Evolutionary conservation across 1,139 yeast species (phyloP), one percentile per base, ranked within the genome.

Genomic region (Yamadazyma aaseri): DNA sequence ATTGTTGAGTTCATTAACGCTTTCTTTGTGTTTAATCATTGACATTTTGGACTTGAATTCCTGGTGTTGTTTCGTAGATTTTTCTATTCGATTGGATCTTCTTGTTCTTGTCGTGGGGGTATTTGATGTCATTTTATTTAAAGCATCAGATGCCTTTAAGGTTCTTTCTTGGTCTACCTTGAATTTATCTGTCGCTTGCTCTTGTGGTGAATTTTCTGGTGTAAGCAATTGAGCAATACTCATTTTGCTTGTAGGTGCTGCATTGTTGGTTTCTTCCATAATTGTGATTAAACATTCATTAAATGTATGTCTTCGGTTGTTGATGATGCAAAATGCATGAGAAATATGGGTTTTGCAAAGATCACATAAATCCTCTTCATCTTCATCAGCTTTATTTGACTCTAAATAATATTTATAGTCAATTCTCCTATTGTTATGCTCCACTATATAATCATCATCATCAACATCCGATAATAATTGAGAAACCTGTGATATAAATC

Each of bases 331-430:
- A 42, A 63, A 68, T 33, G 61, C 68, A 44, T 60, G 65, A 1
- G 67, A 56, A 13, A 67, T 50, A 35, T 62, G 59, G 2, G 73
- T 65, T 31, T 65, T 57, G 44, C 75, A 70, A 4, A 54, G 38
- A 30, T 59, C 71, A 51, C 75, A 70, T 28, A 67, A 49, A 16
- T 51, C 55, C 32, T 67, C 73, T 24, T 61, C 70, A 2, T 61
- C 66, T 5, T 56, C 67, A 5, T 47, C 51, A 8, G 47, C 50
- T 20, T 43, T 46, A 17, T 35, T 29, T 5, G 18, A 28, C 4
- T 41, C 40, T 6, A 38, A 41, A 17, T 42, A 47, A 17, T 43
- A 39, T 20, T 42, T 46, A 24, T 46, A 44, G 31, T 35, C 41
- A 3, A 36, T 31, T n/a, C 24, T 22, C 5, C 30, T 26, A 8